These are phyloP conservation scores for Podospora tetraspora DNA, from an alignment of 495 filamentous ascomycete species.

Conservation along the genomic window DNA sequence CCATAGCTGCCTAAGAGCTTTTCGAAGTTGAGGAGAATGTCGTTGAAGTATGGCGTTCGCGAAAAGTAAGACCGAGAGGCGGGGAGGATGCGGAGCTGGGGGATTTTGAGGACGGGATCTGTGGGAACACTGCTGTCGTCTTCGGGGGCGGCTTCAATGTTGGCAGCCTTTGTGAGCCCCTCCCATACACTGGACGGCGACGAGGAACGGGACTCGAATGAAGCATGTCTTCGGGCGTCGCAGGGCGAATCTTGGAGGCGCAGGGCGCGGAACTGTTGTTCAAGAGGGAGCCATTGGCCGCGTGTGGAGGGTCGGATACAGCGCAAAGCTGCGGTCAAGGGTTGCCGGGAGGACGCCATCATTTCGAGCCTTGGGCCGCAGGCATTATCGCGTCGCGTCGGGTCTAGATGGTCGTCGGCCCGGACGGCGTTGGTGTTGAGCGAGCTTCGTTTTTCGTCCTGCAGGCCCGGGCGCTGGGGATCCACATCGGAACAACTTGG, in stretches of 20 bases:
- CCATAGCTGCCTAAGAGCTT: conserved; percentile 63
- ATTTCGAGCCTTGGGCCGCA: conserved; percentile 19
- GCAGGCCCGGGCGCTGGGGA: neutral
- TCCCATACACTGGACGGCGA: neutral
- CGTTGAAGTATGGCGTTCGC: conserved; percentile 75
- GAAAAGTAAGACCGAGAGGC: conserved; percentile 92
- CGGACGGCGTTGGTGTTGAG: neutral
- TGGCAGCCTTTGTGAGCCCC: conserved; percentile 16
- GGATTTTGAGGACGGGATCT: neutral
- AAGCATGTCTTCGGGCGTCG: conserved; percentile 17
- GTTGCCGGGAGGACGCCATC: conserved; percentile 30
- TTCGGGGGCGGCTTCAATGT: conserved; percentile 14
- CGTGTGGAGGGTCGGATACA: conserved; percentile 15
- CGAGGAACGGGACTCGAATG: conserved; percentile 15
- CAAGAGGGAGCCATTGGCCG: conserved; percentile 23
- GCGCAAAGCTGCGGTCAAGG: conserved; percentile 24
- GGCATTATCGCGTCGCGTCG: conserved; percentile 22
- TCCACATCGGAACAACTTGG: conserved; percentile 22
- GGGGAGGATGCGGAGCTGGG: conserved; percentile 61
- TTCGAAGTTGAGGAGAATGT: conserved; percentile 70
- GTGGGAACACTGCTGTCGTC: conserved; percentile 10
- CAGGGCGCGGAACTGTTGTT: conserved; percentile 26
- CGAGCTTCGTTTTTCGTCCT: neutral
- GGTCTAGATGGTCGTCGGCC: conserved; percentile 12
- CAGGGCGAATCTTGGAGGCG: conserved; percentile 8